A percentile compares a stretch with the other conserved stretches of the same genome.
These are phyloP conservation scores for Stachybotrys chartarum DNA, from an alignment of 2,329 filamentous ascomycete genomes.

Conservation along the genomic window DNA sequence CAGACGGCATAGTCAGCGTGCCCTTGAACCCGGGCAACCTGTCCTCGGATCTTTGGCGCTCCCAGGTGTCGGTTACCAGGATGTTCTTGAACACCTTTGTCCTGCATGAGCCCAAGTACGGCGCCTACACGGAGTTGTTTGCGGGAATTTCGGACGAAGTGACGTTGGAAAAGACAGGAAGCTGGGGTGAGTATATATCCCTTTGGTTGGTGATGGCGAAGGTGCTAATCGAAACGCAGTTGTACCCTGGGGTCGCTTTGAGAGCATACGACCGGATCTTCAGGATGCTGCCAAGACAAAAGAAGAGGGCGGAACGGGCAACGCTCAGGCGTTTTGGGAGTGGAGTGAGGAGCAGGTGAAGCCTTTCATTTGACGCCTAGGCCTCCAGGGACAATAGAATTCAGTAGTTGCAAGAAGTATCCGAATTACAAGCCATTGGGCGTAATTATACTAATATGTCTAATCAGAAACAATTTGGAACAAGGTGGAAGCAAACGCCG, in stretches of 20 bases:
- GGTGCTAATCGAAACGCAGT: constrained; percentile 8
- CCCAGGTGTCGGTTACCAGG: constrained; percentile 8
- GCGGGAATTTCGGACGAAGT: constrained; percentile 35
- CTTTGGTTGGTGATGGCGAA: background rate
- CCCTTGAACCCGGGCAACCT: constrained; percentile 27
- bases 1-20: constrained; percentile 18
- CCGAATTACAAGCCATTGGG: no score
- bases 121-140: constrained; percentile 42
- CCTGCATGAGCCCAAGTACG: constrained; percentile 17
- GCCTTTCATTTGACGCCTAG: constrained; percentile 8
- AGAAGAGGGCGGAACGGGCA: constrained; percentile 29
- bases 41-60: constrained; percentile 21
- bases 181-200: constrained; percentile 15
- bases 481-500: no score
- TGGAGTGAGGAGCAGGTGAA: constrained; percentile 32
- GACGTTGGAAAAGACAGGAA: constrained; percentile 26
- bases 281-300: constrained; percentile 18
- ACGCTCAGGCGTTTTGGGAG: constrained; percentile 29
- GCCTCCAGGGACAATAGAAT: background rate
- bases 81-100: constrained; percentile 1
- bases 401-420: no score
- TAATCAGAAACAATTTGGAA: no score
- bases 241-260: constrained; percentile 27
- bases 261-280: constrained; percentile 24
- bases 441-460: no score